A percentile compares a stretch with the other conserved stretches of the same genome.
Evolutionary conservation across 2,329 filamentous ascomycete genomes (phyloP).

Genomic region (Epichloe hybrida): DNA sequence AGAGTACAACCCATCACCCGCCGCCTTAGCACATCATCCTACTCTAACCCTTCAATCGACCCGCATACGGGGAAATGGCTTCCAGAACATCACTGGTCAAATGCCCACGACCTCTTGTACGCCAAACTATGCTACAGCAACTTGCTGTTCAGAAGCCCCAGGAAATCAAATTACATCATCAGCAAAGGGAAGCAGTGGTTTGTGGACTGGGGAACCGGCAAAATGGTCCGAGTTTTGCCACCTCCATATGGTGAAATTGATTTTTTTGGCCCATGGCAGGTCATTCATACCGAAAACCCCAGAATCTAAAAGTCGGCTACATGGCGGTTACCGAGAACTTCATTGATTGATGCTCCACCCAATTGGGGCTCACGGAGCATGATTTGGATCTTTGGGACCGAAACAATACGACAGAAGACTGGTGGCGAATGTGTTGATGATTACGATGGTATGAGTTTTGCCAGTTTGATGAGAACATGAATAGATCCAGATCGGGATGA

Average conservation of each 20-base stretch:
- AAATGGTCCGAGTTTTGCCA: slow-evolving; percentile 38
- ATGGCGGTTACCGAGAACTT: not conserved
- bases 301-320: slow-evolving; percentile 21
- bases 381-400: not conserved
- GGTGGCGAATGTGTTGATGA: not conserved
- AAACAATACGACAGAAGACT: not conserved
- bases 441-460: not conserved
- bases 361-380: not conserved
- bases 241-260: slow-evolving; percentile 40
- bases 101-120: slow-evolving; percentile 43
- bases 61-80: slow-evolving; percentile 41
- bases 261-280: slow-evolving; percentile 35
- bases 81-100: slow-evolving; percentile 40
- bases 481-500: not conserved
- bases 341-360: not conserved
- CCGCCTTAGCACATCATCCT: slow-evolving; percentile 31
- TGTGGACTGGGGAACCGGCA: slow-evolving; percentile 45
- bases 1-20: slow-evolving; percentile 19
- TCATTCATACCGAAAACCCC: slow-evolving; percentile 35
- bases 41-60: slow-evolving; percentile 31
- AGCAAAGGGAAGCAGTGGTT: slow-evolving; percentile 43
- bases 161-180: slow-evolving; percentile 45
- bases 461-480: not conserved
- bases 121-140: slow-evolving; percentile 48
- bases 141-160: slow-evolving; percentile 40